Base-by-base conservation (phyloP, 2,329 filamentous ascomycete species). In the Botryotinia calthae region DNA sequence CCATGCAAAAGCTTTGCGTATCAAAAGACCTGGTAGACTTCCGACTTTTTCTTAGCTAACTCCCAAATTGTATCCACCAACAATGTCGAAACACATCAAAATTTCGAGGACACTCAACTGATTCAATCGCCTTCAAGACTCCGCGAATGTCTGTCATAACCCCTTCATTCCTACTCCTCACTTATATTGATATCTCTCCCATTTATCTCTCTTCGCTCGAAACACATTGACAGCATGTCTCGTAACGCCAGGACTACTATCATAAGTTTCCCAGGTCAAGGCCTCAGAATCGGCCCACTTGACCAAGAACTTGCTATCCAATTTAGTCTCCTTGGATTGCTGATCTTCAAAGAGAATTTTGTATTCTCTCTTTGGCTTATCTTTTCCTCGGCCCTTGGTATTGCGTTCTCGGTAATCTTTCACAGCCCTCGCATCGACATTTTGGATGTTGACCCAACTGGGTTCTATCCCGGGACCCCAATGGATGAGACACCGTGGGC, bases 231-330 rank as follows among this genome's bases (percentile, higher is more conserved):
- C 48, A 31, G 48, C 64, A 54, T 28, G n/a, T 16, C 64, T 67
- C 18, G 64, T 42, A 3, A 67, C 48, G 10, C 64, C 64, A 28
- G 25, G 64, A 56, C 9, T 34, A 22, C 46, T 20, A 2, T 18
- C 48, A 22, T 67, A 56, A 42, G 34, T 54, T 31, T 67, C 48
- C 64, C 64, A 67, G 16, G 64, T 56, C 16, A 67, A 10, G 10
- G 7, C 31, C 10, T 51, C 48, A 0, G 64, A 56, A 5, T 56
- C 18, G 4, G 4, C 37, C 64, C 64, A 42, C n/a, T n/a, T 56
- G 10, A 67, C 48, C 18, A 67, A 42, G 25, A 67, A 67, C 4
- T n/a, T 56, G 14, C 46, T 66, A 28, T 54, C 9, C 14, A 54
- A 40, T 4, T 66, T 66, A 4, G 8, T 34, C 5, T 40, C 64